Evolutionary conservation across 306 rosid genomes (phyloP).

Genomic region (Calophaca sinica): DNA sequence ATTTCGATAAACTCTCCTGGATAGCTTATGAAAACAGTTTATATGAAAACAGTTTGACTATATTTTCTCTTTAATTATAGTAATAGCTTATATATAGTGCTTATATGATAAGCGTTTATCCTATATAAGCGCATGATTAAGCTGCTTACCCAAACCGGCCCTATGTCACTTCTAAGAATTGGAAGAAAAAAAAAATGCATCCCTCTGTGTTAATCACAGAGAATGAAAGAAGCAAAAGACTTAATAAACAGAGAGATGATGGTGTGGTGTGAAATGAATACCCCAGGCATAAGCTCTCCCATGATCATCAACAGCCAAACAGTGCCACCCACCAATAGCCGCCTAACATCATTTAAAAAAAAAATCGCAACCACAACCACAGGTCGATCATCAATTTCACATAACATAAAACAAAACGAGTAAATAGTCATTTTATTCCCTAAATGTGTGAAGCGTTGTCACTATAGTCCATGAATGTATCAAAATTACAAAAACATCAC

Average conservation of each 20-base stretch:
- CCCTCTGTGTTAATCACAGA: not conserved
- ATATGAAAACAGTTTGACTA: no score
- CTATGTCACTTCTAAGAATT: not conserved
- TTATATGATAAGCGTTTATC: no score
- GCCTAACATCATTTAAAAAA: constrained; percentile 59
- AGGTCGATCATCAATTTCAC: constrained; percentile 15
- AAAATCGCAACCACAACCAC: not conserved
- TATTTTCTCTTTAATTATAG: no score
- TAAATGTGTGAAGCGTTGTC: no score
- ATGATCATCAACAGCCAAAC: constrained; percentile 98
- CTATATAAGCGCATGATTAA: no score
- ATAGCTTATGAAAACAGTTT: no score
- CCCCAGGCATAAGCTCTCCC: constrained; percentile 99
- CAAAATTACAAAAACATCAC: no score
- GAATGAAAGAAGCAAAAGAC: constrained; percentile 35
- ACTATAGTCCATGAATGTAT: no score
- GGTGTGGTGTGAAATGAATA: constrained; percentile 43
- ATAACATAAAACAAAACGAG: not conserved
- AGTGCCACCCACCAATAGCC: constrained; percentile 99
- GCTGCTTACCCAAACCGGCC: no score
- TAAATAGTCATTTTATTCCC: no score
- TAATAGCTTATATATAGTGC: no score
- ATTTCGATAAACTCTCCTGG: no score
- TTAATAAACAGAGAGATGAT: not conserved
- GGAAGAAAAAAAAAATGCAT: not conserved